Evolutionary conservation across 371 early-diverging fungal species (phyloP).

Genomic region (Rhizopus microsporus): DNA sequence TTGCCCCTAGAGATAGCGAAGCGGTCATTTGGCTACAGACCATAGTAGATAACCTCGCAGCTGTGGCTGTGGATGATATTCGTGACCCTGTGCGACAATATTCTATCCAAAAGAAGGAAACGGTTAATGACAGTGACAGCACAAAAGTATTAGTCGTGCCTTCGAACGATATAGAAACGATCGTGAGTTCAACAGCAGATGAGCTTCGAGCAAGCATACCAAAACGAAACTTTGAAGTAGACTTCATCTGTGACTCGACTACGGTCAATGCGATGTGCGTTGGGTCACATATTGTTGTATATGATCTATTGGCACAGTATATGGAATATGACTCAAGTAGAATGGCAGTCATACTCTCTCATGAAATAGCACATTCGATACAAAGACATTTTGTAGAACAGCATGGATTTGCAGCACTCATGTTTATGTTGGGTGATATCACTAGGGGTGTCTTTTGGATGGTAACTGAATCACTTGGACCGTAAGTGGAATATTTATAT

Average conservation of each 20-base stretch:
- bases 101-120: neutral
- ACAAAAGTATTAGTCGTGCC: neutral
- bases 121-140: neutral
- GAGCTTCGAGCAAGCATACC: constrained; percentile 14
- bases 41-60: constrained; percentile 41
- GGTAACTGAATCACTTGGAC: constrained; percentile 48
- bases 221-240: constrained; percentile 26
- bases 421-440: constrained; percentile 53
- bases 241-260: constrained; percentile 39
- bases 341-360: constrained; percentile 61
- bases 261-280: constrained; percentile 52
- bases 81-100: constrained; percentile 44
- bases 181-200: constrained; percentile 1
- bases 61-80: constrained; percentile 43
- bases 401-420: constrained; percentile 52
- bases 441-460: constrained; percentile 50
- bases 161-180: constrained; percentile 1
- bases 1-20: constrained; percentile 37
- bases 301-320: constrained; percentile 46
- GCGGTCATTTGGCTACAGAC: constrained; percentile 41
- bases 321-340: constrained; percentile 55
- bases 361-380: constrained; percentile 64
- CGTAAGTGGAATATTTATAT: constrained; percentile 37
- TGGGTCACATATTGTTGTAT: constrained; percentile 42
- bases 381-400: constrained; percentile 66